Conservation (phyloP, 208 protist genomes). For the Leishmania arabica region DNA sequence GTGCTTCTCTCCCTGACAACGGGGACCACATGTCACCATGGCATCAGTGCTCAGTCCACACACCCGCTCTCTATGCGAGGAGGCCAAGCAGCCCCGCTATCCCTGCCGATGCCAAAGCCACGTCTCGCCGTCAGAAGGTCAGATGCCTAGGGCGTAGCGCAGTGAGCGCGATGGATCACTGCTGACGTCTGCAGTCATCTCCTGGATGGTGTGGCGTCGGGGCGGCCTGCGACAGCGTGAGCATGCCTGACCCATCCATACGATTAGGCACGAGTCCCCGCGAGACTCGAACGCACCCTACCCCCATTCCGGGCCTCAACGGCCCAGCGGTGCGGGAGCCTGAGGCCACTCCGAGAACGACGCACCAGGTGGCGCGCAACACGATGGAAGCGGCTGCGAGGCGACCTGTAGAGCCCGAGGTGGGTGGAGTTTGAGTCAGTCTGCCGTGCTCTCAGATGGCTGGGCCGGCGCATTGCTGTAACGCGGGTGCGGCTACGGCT, state of each 20-base stretch:
- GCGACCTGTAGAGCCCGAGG: neutral
- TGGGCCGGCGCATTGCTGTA: neutral
- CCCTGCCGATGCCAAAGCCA: neutral
- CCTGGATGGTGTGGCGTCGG: neutral
- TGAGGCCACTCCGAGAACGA: neutral
- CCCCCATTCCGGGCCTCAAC: neutral
- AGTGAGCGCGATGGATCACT: neutral
- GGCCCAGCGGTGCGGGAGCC: neutral
- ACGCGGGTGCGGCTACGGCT: neutral
- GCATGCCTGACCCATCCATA: neutral
- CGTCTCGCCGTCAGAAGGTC: neutral
- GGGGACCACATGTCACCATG: too few species aligned
- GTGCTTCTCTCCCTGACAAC: too few species aligned
- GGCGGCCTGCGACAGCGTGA: neutral
- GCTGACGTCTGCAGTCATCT: neutral
- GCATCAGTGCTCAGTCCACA: too few species aligned
- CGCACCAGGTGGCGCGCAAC: neutral
- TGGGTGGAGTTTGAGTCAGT: neutral
- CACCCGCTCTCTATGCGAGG: too few species aligned
- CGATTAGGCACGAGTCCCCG: neutral
- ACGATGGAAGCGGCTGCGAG: neutral
- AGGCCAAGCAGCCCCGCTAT: too few species aligned
- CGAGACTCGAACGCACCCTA: neutral
- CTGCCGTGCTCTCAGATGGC: neutral
- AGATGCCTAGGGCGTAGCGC: neutral